Evolutionary conservation across 176 grass and related monocot genomes (phyloP).

Genomic region (Oryza longistaminata): DNA sequence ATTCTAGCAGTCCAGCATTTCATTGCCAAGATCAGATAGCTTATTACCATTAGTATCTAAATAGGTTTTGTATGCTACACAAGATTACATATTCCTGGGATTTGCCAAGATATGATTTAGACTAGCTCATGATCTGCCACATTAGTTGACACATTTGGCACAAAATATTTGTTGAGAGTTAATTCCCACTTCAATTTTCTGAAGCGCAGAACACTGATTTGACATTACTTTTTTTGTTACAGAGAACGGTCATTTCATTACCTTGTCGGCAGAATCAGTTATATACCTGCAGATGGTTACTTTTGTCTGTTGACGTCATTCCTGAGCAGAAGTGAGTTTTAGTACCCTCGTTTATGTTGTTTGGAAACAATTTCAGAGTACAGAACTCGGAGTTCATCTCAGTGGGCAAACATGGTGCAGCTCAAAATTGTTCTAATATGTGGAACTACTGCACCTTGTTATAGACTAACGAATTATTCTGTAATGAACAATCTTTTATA

Average conservation of each 20-base stretch:
- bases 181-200: constrained; percentile 23
- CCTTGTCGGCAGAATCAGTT: constrained; percentile 25
- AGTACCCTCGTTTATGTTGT: not conserved
- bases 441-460: not conserved
- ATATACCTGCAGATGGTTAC: constrained; percentile 19
- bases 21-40: not conserved
- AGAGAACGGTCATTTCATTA: constrained; percentile 14
- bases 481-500: not conserved
- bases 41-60: not conserved
- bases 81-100: not conserved
- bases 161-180: constrained; percentile 17
- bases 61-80: constrained; percentile 15
- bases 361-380: not conserved
- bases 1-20: not conserved
- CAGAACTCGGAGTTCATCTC: not conserved
- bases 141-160: not conserved
- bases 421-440: not conserved
- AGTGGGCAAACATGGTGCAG: not conserved
- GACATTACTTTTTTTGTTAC: not conserved
- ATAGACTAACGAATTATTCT: not conserved
- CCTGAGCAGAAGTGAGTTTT: not conserved
- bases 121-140: constrained; percentile 6
- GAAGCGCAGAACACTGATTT: constrained; percentile 23
- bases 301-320: not conserved
- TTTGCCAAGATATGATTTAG: constrained; percentile 3